A percentile compares a stretch with the other conserved stretches of the same genome.
Evolutionary conservation across 192 early-diverging fungal genomes (phyloP).

Genomic region (Backusella luteola): DNA sequence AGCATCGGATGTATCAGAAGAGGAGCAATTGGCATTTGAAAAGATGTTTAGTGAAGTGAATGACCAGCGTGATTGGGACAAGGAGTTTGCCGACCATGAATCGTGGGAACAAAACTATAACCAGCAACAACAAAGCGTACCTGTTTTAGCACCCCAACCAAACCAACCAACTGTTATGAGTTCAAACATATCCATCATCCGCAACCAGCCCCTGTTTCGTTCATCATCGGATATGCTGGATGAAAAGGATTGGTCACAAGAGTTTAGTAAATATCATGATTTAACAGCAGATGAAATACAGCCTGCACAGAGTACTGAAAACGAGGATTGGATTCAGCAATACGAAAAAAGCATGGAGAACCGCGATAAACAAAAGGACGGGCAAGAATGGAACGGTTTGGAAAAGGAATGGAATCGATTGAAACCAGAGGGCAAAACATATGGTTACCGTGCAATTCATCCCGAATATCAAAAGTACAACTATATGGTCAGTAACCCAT

Average conservation of each 20-base stretch:
- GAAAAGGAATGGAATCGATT: constrained; percentile 70
- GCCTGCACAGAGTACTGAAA: constrained; percentile 44
- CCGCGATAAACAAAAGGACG: constrained; percentile 37
- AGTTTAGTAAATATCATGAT: constrained; percentile 14
- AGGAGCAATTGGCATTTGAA: constrained; percentile 16
- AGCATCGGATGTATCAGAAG: constrained; percentile 9
- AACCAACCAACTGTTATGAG: background rate
- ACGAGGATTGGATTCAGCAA: constrained; percentile 65
- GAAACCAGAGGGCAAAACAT: constrained; percentile 21
- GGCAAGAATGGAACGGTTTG: constrained; percentile 68
- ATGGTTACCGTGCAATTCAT: constrained; percentile 53
- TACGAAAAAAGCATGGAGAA: constrained; percentile 70
- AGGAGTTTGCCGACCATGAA: constrained; percentile 12
- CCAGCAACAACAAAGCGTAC: background rate
- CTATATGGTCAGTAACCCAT: constrained; percentile 79
- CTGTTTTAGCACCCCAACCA: background rate
- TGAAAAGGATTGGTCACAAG: constrained; percentile 10
- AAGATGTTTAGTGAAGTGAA: constrained; percentile 2
- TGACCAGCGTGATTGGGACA: constrained; percentile 6
- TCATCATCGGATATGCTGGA: background rate
- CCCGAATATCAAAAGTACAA: constrained; percentile 67
- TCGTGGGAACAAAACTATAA: background rate
- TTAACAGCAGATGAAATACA: constrained; percentile 46
- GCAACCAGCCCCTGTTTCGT: background rate
- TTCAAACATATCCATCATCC: background rate